phyloP scores from a whole-genome alignment of 441 rosid genomes.

The Populus hybrid region DNA sequence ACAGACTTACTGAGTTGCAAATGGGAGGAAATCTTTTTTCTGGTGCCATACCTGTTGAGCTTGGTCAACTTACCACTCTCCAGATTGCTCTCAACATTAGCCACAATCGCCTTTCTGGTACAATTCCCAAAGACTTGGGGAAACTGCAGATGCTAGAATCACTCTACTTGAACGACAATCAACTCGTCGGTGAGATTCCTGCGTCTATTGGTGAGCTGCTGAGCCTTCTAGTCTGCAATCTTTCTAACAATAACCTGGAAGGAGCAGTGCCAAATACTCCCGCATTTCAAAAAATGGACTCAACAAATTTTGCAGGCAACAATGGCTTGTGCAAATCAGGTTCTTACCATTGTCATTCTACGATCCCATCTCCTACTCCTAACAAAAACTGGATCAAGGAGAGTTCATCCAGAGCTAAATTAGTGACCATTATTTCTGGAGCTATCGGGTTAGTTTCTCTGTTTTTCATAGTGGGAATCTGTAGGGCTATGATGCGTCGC shows the following conservation, averaged over 20 bases:
- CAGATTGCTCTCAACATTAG: neutral
- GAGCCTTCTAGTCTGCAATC: conserved; percentile 1
- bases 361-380: neutral
- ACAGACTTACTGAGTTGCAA: neutral
- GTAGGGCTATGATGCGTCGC: neutral
- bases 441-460: neutral
- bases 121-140: neutral
- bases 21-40: neutral
- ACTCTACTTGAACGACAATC: neutral
- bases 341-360: neutral
- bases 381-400: neutral
- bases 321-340: conserved; percentile 1
- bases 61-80: neutral
- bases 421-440: neutral
- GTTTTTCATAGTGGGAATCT: neutral
- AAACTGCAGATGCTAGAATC: neutral
- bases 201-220: neutral
- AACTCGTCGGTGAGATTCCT: neutral
- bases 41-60: neutral
- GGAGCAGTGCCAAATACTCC: neutral
- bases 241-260: neutral
- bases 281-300: neutral
- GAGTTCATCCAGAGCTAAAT: neutral
- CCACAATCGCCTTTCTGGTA: neutral
- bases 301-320: neutral